phyloP scores from a whole-genome alignment of 2,329 filamentous ascomycete species.

The Cladophialophora bantiana region DNA sequence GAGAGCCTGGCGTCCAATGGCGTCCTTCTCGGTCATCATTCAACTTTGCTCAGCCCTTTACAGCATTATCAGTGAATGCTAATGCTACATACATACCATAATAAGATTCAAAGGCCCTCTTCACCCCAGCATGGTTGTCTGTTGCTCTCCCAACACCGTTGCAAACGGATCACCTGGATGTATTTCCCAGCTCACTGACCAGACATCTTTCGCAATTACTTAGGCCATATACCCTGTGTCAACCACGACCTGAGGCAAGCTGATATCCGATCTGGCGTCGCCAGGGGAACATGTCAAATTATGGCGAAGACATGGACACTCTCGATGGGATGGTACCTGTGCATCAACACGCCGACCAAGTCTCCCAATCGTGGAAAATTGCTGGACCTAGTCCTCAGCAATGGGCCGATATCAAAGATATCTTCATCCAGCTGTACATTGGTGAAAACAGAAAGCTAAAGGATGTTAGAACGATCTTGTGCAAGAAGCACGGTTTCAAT shows the following conservation, averaged over 20 bases:
- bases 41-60: constrained; percentile 14
- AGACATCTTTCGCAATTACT: not conserved
- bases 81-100: too few species aligned
- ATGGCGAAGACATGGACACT: not conserved
- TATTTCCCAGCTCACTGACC: not conserved
- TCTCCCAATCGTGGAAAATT: constrained; percentile 14
- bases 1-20: not conserved
- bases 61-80: not conserved
- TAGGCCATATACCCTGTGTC: not conserved
- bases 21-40: not conserved
- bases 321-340: not conserved
- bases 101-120: not conserved
- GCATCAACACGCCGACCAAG: not conserved
- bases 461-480: constrained; percentile 31
- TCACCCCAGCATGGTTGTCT: constrained; percentile 10
- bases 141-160: not conserved
- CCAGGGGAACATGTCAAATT: not conserved
- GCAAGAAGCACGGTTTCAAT: constrained; percentile 33
- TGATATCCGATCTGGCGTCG: not conserved
- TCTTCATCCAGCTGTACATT: constrained; percentile 35
- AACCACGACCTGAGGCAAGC: not conserved
- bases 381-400: constrained; percentile 28
- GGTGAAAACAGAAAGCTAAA: constrained; percentile 32
- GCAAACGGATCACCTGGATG: not conserved
- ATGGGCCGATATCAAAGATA: constrained; percentile 33